Conservation (phyloP, 352 stramenopile genomes). For the Phytophthora agathidicida region DNA sequence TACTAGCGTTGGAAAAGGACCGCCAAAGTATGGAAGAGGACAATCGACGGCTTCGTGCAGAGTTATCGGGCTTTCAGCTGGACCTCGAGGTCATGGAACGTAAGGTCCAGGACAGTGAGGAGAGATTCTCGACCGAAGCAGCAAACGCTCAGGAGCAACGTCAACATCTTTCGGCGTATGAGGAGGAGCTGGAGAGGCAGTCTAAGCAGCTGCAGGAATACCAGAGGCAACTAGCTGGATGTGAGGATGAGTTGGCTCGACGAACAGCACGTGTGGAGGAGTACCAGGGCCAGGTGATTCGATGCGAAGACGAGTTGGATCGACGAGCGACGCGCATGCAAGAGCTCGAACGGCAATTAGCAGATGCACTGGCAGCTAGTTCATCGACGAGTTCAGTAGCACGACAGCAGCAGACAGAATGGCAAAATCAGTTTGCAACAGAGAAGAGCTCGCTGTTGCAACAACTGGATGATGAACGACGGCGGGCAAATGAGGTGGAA, state of each 20-base stretch:
- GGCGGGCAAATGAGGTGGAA: constrained; percentile 39
- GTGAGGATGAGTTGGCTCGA: constrained; percentile 31
- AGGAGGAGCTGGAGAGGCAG: constrained; percentile 28
- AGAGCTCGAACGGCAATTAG: constrained; percentile 55
- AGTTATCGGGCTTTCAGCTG: constrained; percentile 51
- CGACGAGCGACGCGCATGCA: constrained; percentile 35
- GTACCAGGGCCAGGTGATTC: constrained; percentile 22
- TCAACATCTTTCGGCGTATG: constrained; percentile 29
- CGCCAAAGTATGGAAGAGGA: constrained; percentile 59
- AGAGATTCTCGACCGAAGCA: constrained; percentile 41
- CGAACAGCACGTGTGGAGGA: constrained; percentile 40
- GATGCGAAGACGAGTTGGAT: constrained; percentile 29
- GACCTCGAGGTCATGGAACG: constrained; percentile 53
- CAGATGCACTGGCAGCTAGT: constrained; percentile 31
- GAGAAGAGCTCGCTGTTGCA: constrained; percentile 57
- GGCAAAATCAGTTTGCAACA: constrained; percentile 40
- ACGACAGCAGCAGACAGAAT: constrained; percentile 47
- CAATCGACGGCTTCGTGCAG: constrained; percentile 54
- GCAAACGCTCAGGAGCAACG: constrained; percentile 43
- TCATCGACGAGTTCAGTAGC: constrained; percentile 43
- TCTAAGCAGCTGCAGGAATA: constrained; percentile 40
- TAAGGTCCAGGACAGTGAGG: constrained; percentile 51
- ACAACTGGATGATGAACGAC: constrained; percentile 50
- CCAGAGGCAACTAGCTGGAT: constrained; percentile 28
- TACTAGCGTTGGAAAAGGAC: constrained; percentile 59